Percentiles rank a stretch among this genome's conserved stretches.
phyloP scores from a whole-genome alignment of 495 filamentous ascomycete species.

The Aspergillus sclerotiicarbonarius region DNA sequence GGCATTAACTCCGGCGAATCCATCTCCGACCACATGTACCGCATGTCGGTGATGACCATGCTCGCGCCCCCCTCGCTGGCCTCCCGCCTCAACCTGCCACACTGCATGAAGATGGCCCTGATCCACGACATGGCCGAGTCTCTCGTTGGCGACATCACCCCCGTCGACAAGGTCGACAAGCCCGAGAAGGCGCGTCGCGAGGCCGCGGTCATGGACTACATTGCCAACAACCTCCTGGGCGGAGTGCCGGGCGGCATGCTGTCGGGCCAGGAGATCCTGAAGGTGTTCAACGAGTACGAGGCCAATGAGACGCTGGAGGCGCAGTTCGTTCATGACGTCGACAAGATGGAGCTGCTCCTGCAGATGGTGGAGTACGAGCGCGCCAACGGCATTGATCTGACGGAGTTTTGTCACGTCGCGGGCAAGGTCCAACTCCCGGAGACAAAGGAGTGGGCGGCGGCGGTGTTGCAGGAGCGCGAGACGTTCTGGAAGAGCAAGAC shows the following conservation, averaged over 20 bases:
- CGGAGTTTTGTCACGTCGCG: conserved; percentile 80
- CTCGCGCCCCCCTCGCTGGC: conserved; percentile 78
- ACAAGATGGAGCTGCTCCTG: conserved; percentile 90
- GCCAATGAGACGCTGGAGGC: conserved; percentile 77
- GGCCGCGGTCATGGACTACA: conserved; percentile 83
- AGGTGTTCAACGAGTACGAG: conserved; percentile 92
- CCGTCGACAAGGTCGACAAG: conserved; percentile 65
- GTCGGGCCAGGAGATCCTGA: conserved; percentile 65
- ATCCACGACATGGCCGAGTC: conserved; percentile 97
- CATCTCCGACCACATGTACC: conserved; percentile 98
- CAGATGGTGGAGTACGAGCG: conserved; percentile 98
- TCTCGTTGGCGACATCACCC: conserved; percentile 94
- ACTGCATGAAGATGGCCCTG: conserved; percentile 89
- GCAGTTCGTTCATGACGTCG: conserved; percentile 90
- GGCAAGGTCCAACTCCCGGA: conserved; percentile 70
- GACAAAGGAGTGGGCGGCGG: conserved; percentile 73
- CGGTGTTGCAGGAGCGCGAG: conserved; percentile 72
- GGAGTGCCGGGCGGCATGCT: conserved; percentile 63
- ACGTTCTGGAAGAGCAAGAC: conserved; percentile 60
- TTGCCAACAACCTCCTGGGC: conserved; percentile 68
- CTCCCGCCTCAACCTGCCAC: conserved; percentile 66
- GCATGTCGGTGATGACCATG: conserved; percentile 96
- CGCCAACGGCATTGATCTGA: conserved; percentile 65
- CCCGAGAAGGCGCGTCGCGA: conserved; percentile 85
- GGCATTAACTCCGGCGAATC: conserved; percentile 73